Base-by-base conservation (phyloP, 1,284 basidiomycete genomes). In the Moesziomyces sp. region DNA sequence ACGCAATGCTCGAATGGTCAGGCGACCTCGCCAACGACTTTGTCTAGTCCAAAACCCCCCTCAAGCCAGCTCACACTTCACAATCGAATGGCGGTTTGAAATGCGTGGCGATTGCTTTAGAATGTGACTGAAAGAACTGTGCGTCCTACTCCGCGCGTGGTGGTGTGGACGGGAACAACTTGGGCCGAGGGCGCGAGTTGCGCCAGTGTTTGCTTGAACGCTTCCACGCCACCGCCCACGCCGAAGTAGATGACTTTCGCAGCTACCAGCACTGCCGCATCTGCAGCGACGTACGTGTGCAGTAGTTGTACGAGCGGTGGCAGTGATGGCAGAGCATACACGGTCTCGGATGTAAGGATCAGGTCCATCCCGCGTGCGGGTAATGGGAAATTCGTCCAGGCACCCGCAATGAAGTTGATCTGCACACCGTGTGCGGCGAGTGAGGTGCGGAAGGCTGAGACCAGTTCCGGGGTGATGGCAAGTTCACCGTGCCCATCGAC, bases 201-300 rank as follows among this genome's bases (percentile, higher is more conserved):
- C 10, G 53, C 85, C 0, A 94, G 87, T n/a, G 77, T 75, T 23
- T 82, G 66, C 19, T 90, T 83, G 82, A 99, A 97, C 61, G 91
- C 90, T 23, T 88, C 85, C 10, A 94, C 87, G 0, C 94, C 93
- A 0, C 95, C 95, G 0, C 96, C 96, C 4, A 98, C 94, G 18
- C 96, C 96, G 85, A 98, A 98, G 84, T 99, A 98, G 28, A 97
- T 86, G 11, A 93, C 88, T 85, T 95, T 98, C n/a, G 90, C 91
- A 0, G 93, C 92, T 4, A 93, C 90, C 14, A 94, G 87, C 78
- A 90, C 92, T 10, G 88, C 46, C n/a, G 45, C 57, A 11, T 54
- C 45, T 13, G 48, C 35, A 4, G 7, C 21, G 26, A 59, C 64
- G 40, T 68, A 67, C 18, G 45, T 19, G 10, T 55, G 60, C 5